Evolutionary conservation across 2,329 filamentous ascomycete species (phyloP), one percentile per base, ranked within the genome.

Genomic region (Daldinia sp.): DNA sequence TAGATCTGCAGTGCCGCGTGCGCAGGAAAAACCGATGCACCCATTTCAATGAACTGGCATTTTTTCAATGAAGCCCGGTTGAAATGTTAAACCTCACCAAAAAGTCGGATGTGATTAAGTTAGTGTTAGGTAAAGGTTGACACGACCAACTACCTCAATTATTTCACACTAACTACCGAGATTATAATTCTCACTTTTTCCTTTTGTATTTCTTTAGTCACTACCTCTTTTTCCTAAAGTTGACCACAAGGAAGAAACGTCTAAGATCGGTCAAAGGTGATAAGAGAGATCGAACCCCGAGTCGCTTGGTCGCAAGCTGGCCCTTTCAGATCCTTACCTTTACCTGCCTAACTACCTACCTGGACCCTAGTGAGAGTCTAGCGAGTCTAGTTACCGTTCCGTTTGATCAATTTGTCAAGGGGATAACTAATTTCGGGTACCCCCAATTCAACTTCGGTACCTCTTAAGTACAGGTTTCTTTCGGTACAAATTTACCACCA

Each of bases 381-480:
- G 20, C 12, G 18, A 37, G 20, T 33, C 13, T 37, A 53, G 58
- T 48, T 56, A 51, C 60, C 60, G 53, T 42, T 42, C 44, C 53
- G 63, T 55, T 55, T 37, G 26, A 53, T 66, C 54, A 63, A 60
- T 60, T 63, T 63, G 20, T 44, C 57, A 37, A 78, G 79, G 33
- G 64, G 64, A 23, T 23, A 23, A 23, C 20, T 69, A 71, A 70
- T 70, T 70, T 68, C 65, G 50, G 65, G 35, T 23, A 33, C 51
- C 39, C 35, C 15, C 30, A 33, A 35, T 35, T 35, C 33, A 35
- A 33, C 33, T 9, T 33, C 2, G 20, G 20, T 23, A 23, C 20
- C 20, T 23, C 20, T 23, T 23, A 35, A 9, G 7, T 35, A 35
- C 33, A 35, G 7, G 30, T 7, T 33, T 33, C 30, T 9, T 33